Base-by-base conservation (phyloP, 2,329 filamentous ascomycete species). In the Neonectria sp. region DNA sequence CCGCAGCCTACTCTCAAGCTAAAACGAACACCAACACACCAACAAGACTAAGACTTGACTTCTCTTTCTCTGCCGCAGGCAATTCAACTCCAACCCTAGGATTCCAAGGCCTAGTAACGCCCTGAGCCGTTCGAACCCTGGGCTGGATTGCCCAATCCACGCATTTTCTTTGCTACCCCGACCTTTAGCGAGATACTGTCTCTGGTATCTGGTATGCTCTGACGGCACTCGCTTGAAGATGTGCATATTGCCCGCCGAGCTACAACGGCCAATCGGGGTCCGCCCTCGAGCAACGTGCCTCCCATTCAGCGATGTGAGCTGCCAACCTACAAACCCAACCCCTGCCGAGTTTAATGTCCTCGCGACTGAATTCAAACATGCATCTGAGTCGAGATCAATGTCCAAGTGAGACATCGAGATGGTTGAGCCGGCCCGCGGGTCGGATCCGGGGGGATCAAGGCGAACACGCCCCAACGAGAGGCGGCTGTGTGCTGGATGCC, bases 281-380 rank as follows among this genome's bases (percentile, higher is more conserved):
- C 69, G 61, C 51, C 63, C 60, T 53, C 40, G 55, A 62, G 71
- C 73, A 75, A 75, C 73, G 73, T 75, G 73, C 72, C 68, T 74
- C n/a, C 63, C 48, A 62, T 70, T 58, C 55, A 59, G 58, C 65
- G 66, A 68, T 67, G 67, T 68, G 55, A 67, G 61, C 61, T 64
- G 59, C 62, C 57, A 66, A 55, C 48, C 55, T 52, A 56, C 57
- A 37, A 40, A 27, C 21, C 25, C 8, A 29, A 53, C 65, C 60
- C 65, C 60, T 67, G 58, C 52, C n/a, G 58, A 66, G 56, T 55
- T 52, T 63, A 60, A 64, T 60, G 51, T 60, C 49, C 35, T 61
- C 55, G 61, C 57, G 65, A 68, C 61, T 52, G 48, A 37, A 56
- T 58, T 29, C 51, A 46, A 43, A 56, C 43, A 49, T 43, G 60